Percentiles rank a stretch among this genome's conserved stretches.
phyloP scores from a whole-genome alignment of 768 basidiomycete species.

The Lactarius akahatsu region DNA sequence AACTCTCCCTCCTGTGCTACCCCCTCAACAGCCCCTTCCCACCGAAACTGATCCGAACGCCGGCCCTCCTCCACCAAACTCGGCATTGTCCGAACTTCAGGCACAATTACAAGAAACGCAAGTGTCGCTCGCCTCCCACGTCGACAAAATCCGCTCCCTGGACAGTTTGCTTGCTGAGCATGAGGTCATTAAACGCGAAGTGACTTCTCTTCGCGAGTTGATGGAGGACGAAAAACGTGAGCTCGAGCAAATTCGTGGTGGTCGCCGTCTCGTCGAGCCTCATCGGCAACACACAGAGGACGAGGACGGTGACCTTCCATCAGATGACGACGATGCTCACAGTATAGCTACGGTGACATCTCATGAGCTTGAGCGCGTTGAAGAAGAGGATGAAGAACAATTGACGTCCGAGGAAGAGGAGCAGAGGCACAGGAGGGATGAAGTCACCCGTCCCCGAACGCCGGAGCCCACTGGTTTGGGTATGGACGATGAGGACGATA shows the following conservation, averaged over 20 bases:
- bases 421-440: slow-evolving; percentile 45
- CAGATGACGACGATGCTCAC: slow-evolving; percentile 53
- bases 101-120: slow-evolving; percentile 84
- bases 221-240: slow-evolving; percentile 66
- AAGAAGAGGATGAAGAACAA: slow-evolving; percentile 72
- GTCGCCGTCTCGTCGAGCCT: slow-evolving; percentile 24
- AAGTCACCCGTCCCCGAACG: slow-evolving; percentile 70
- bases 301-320: slow-evolving; percentile 37
- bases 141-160: slow-evolving; percentile 80
- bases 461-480: slow-evolving; percentile 73
- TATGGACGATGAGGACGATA: slow-evolving; percentile 48
- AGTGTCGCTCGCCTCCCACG: slow-evolving; percentile 66
- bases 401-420: slow-evolving; percentile 44
- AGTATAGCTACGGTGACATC: slow-evolving; percentile 73
- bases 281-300: slow-evolving; percentile 24
- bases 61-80: slow-evolving; percentile 31
- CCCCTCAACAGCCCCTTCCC: slow-evolving; percentile 35
- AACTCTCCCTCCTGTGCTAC: slow-evolving; percentile 59
- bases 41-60: slow-evolving; percentile 30
- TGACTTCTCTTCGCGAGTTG: slow-evolving; percentile 66
- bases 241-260: slow-evolving; percentile 37
- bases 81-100: slow-evolving; percentile 65
- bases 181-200: slow-evolving; percentile 77
- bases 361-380: slow-evolving; percentile 68
- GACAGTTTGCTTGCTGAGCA: slow-evolving; percentile 84